Base-by-base conservation (phyloP, 2,329 filamentous ascomycete genomes). In the Elsinoe arachidis region DNA sequence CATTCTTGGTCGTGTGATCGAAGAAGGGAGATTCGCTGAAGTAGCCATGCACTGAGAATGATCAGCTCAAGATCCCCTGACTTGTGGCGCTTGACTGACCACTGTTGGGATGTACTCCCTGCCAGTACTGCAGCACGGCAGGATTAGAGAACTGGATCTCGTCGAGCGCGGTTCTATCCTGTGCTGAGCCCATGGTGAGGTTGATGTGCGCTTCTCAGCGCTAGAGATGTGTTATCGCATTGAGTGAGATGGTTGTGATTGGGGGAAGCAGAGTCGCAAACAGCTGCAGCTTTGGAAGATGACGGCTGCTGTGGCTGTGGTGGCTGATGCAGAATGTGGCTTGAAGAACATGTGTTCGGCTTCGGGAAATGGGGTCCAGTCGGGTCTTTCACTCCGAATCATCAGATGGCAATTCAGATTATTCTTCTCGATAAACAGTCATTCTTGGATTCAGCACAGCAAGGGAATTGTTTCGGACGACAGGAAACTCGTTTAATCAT, bases 11-110 rank as follows among this genome's bases (percentile, higher is more conserved):
- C 12, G 74, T 77, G 21, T 72, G 69, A 60, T 85, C 82, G 68
- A 82, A 84, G 73, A 83, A 85, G n/a, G 80, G 80, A 1, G 80
- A 83, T 62, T 79, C 74, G 58, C 75, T 74, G 66, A 86, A 83
- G 69, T 85, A 85, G 65, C 79, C 81, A 56, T 84, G 76, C 43
- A 85, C 60, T 61, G 41, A 3, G 17, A 33, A 9, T 19, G 11
- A 23, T 57, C 17, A 57, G 44, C 26, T 14, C 2, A 21, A 19
- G 1, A 19, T 46, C 7, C 12, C 34, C 1, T n/a, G 2, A 15
- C 15, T 26, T 4, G 26, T 26, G 5, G 2, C 3, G 15, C 15
- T 15, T 21, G n/a, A 39, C 49, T 15, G 59, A 61, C 60, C 44
- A 12, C 46, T 51, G 57, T 61, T 53, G 2, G 57, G 41, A 10